These are phyloP conservation scores for Huiozyma sinensis DNA, from an alignment of 805 yeast genomes.

Conservation along the genomic window DNA sequence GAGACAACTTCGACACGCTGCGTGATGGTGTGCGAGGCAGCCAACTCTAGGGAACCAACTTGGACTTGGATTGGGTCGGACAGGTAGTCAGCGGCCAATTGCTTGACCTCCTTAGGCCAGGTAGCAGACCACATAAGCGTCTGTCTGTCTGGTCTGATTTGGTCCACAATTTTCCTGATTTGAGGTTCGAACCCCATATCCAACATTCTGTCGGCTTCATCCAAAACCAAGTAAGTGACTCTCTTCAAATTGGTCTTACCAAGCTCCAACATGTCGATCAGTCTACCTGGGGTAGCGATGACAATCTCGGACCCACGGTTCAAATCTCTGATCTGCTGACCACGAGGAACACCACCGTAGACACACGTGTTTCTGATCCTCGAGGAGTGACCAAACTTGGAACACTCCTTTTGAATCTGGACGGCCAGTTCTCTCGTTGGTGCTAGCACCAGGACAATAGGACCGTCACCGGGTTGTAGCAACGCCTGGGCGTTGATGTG, in stretches of 20 bases:
- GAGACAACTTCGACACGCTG: conserved; percentile 86
- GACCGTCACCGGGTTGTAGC: conserved; percentile 91
- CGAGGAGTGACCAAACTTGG: conserved; percentile 85
- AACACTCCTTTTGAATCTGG: conserved; percentile 92
- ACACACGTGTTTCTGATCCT: conserved; percentile 95
- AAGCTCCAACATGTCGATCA: conserved; percentile 92
- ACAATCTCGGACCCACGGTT: conserved; percentile 90
- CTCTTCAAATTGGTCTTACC: conserved; percentile 92
- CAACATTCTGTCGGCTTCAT: conserved; percentile 99
- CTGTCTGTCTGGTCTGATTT: conserved; percentile 98
- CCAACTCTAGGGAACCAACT: conserved; percentile 87
- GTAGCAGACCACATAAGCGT: conserved; percentile 99
- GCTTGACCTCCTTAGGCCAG: conserved; percentile 98
- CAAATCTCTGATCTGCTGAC: conserved; percentile 94
- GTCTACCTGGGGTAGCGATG: conserved; percentile 98
- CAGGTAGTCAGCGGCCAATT: conserved; percentile 83
- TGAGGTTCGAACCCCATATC: conserved; percentile 99
- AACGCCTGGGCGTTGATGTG: conserved; percentile 98
- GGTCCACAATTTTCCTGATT: conserved; percentile 94
- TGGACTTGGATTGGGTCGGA: conserved; percentile 92
- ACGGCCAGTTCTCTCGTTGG: conserved; percentile 99
- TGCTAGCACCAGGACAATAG: conserved; percentile 87
- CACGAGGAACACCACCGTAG: conserved; percentile 98
- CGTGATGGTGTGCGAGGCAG: conserved; percentile 94
- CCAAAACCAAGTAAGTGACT: conserved; percentile 93